Evolutionary conservation across 2,329 filamentous ascomycete genomes (phyloP).

Genomic region (Ophiosphaerella narmari): DNA sequence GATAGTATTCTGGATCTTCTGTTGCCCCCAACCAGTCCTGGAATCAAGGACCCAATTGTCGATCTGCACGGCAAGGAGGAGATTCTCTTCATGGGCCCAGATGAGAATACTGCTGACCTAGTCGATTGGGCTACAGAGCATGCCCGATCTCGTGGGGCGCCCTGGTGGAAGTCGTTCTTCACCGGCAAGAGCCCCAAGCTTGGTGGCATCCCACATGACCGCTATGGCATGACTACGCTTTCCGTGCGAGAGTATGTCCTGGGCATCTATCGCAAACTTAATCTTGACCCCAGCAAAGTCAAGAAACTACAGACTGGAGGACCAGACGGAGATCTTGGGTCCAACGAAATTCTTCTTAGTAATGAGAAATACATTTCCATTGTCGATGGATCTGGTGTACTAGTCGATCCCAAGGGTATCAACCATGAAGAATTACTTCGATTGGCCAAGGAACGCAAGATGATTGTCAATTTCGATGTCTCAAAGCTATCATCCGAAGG

Average conservation of each 20-base stretch:
- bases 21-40: slow-evolving; percentile 84
- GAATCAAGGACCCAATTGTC: slow-evolving; percentile 98
- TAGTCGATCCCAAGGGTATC: slow-evolving; percentile 89
- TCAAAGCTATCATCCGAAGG: slow-evolving; percentile 85
- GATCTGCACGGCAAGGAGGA: slow-evolving; percentile 94
- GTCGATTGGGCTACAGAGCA: slow-evolving; percentile 99
- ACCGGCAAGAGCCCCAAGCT: slow-evolving; percentile 96
- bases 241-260: slow-evolving; percentile 95
- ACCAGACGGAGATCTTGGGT: slow-evolving; percentile 93
- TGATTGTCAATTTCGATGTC: slow-evolving; percentile 86
- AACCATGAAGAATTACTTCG: slow-evolving; percentile 81
- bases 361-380: slow-evolving; percentile 95
- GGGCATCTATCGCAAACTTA: slow-evolving; percentile 95
- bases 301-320: slow-evolving; percentile 97
- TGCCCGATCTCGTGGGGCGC: slow-evolving; percentile 81
- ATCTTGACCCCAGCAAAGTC: slow-evolving; percentile 82
- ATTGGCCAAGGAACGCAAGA: slow-evolving; percentile 81
- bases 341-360: slow-evolving; percentile 94
- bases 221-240: slow-evolving; percentile 96
- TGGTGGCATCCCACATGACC: slow-evolving; percentile 94
- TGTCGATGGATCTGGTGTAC: slow-evolving; percentile 93
- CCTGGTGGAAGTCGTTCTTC: slow-evolving; percentile 99
- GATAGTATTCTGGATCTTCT: slow-evolving; percentile 97
- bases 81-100: slow-evolving; percentile 97
- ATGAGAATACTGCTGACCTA: slow-evolving; percentile 97